Evolutionary conservation across 352 stramenopile species (phyloP).

Genomic region (Phytophthora hybrid): DNA sequence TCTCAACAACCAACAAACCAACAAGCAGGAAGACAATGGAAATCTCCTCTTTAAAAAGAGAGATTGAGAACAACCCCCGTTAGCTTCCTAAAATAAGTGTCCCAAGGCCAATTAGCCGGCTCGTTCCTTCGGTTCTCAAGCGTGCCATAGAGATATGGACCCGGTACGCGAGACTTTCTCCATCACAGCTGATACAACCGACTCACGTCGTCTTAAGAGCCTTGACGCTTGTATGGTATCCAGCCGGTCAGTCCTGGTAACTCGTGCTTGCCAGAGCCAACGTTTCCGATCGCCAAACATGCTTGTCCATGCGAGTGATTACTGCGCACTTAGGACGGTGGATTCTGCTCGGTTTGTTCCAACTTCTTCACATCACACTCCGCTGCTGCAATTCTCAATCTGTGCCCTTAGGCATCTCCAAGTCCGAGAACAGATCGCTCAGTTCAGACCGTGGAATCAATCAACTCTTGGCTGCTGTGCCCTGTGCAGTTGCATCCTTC

Average conservation of each 20-base stretch:
- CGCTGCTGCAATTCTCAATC: conserved; percentile 19
- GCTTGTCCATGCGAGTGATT: conserved; percentile 13
- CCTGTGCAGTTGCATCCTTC: conserved; percentile 57
- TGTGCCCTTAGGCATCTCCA: conserved; percentile 22
- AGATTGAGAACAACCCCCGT: conserved; percentile 32
- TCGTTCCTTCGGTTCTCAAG: too few relatives aligned
- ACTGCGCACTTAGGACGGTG: conserved; percentile 11
- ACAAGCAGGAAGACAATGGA: conserved; percentile 17
- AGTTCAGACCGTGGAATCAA: conserved; percentile 13
- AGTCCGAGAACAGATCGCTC: conserved; percentile 19
- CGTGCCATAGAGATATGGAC: too few relatives aligned
- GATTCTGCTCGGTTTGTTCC: conserved; percentile 25
- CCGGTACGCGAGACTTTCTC: too few relatives aligned
- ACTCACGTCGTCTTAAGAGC: conserved; percentile 24
- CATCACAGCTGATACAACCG: neutral
- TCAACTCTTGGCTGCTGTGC: conserved; percentile 48
- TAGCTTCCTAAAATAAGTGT: conserved; percentile 42
- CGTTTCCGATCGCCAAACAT: conserved; percentile 22
- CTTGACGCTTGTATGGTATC: conserved; percentile 8
- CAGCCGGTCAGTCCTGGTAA: conserved; percentile 13
- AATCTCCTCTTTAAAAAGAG: neutral
- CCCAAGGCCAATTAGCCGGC: conserved; percentile 1
- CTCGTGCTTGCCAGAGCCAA: conserved; percentile 2
- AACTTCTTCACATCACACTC: conserved; percentile 28
- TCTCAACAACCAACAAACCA: conserved; percentile 11